Conservation (phyloP, 1,139 yeast species). For the Scheffersomyces cryptocercus region DNA sequence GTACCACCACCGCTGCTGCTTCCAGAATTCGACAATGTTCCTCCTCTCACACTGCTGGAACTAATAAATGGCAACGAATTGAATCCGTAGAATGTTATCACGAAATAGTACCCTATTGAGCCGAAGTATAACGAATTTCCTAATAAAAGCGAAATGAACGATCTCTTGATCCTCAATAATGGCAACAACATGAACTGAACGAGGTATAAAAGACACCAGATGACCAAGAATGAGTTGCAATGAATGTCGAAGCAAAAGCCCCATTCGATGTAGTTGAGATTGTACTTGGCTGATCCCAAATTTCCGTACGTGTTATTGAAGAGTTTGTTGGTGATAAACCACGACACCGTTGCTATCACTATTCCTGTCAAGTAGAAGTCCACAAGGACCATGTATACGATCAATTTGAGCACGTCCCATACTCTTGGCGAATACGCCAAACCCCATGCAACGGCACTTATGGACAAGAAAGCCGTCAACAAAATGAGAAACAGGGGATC, state of each 20-base stretch:
- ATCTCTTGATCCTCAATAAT: conserved; percentile 59
- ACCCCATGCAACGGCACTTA: conserved; percentile 92
- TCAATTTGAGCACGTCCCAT: conserved; percentile 59
- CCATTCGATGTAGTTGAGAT: conserved; percentile 75
- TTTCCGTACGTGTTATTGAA: conserved; percentile 48
- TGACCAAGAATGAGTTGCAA: conserved; percentile 80
- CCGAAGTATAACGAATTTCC: conserved; percentile 79
- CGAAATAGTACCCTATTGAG: conserved; percentile 72
- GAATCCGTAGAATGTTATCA: conserved; percentile 85
- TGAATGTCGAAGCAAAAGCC: conserved; percentile 93
- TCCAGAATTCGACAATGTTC: conserved; percentile 24
- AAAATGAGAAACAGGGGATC: conserved; percentile 86
- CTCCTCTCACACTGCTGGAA: conserved; percentile 30
- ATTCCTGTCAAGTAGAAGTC: conserved; percentile 78
- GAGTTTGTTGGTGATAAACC: conserved; percentile 69
- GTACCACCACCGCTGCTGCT: conserved; percentile 32
- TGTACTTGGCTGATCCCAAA: conserved; percentile 23
- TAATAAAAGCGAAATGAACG: conserved; percentile 59
- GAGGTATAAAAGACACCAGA: conserved; percentile 78
- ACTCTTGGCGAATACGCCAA: conserved; percentile 71
- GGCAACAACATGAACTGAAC: conserved; percentile 79
- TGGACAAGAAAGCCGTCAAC: conserved; percentile 59
- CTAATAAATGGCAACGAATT: conserved; percentile 78
- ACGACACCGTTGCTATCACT: conserved; percentile 67
- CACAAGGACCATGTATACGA: conserved; percentile 80